Evolutionary conservation across 176 grass and related monocot genomes (phyloP), one percentile per base, ranked within the genome.

Genomic region (Elaeis guineensis): DNA sequence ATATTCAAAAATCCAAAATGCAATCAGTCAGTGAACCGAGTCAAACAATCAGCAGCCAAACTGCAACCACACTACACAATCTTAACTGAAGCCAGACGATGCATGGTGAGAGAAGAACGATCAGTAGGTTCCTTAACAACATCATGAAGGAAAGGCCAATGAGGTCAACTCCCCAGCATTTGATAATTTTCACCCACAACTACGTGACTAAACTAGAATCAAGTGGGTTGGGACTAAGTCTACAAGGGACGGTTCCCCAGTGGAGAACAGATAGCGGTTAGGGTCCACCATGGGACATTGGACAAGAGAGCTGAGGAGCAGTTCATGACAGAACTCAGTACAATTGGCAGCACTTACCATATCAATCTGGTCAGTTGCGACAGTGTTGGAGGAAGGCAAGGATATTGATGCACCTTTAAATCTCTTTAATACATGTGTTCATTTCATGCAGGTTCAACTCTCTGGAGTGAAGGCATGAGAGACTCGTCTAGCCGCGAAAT

Each of bases 131-230:
- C 64, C 73, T 94, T 3, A 35, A 73, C 22, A 80, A 82, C 29
- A 82, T 85, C 30, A 62, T 87, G 19, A 83, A 26, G 5, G 83
- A 87, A 70, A 84, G 71, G 70, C 83, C 83, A 2, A 69, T 78
- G 74, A 61, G 84, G 1, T 88, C 81, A 67, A 82, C 19, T 55
- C 62, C 80, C 3, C 54, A 77, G 54, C 80, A 88, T 50, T 75
- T 94, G 18, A 63, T 59, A 1, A 15, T 16, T 4, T 84, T 70
- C 60, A 84, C 84, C 1, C 16, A 20, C 16, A 79, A 76, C 29
- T 93, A 63, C 66, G 58, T 74, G 8, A 16, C 21, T 1, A 65
- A 84, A 55, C 56, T 94, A 0, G 84, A 84, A 0, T 84, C 84
- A 61, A 84, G 89, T 50, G 80, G 84, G 48, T 88, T 23, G 1